Evolutionary conservation across 306 rosid genomes (phyloP), one percentile per base, ranked within the genome.

Genomic region (Acacia melanoxylon): DNA sequence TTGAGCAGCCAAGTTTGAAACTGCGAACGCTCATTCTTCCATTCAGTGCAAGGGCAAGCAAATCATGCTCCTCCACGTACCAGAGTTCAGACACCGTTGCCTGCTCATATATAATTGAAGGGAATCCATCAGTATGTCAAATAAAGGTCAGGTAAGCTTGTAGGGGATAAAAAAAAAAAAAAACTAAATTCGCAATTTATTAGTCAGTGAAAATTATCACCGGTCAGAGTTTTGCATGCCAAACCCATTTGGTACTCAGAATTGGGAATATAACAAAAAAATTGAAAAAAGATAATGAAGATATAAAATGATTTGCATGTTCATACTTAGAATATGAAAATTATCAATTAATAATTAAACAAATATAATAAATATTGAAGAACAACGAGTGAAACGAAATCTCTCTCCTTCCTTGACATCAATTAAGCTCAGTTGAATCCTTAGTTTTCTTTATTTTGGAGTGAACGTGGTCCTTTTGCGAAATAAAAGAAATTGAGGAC

Each of bases 21-120:
- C 75, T 92, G 70, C 89, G 97, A 81, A 74, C 25, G 77, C 92
- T 89, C 93, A 91, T 91, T 90, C 93, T 92, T 81, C 99, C 99
- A 77, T 95, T 84, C 81, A 95, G 84, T 10, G 97, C 99, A 72
- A 95, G 98, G 66, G 99, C 99, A 74, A 95, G 91, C 72, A 95
- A 85, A 37, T 95, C 94, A 46, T 90, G 88, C 86, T 95, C 99
- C 90, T 95, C 99, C 63, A 93, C 99, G 75, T 95, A 95, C 99
- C 98, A 95, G 45, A 95, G 88, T 83, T 95, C 99, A 1, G 96
- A 91, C 46, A 92, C 92, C 79, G 74, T 85, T 15, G 93, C 99
- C 99, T 93, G 91, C 0, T 87, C 68, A 63, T 29, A 80, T 29
- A 80, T 40, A 69, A 70, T 75, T 44, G n/a, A 11, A 83, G 29